Base-by-base conservation (phyloP, 192 early-diverging fungal genomes). In the Umbelopsis sp. region DNA sequence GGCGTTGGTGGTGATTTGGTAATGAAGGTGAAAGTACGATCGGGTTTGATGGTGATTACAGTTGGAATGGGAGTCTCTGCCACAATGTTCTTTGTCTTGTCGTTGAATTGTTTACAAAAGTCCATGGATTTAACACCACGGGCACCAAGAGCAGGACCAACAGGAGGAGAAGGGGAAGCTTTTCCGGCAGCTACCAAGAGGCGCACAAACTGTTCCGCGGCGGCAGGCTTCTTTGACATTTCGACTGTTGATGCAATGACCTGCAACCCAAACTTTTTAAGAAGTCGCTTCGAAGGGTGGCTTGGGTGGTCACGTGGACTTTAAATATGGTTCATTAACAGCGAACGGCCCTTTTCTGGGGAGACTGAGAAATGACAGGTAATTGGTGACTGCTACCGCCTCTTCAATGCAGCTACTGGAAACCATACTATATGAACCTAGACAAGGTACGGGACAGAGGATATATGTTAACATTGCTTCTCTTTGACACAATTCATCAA, bases 41-140 rank as follows among this genome's bases (percentile, higher is more conserved):
- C 95, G 64, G 96, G 90, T 53, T 94, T 93, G 74, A 97, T 90
- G 49, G 82, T 89, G 74, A 99, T 94, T 23, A 86, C 78, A 9
- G 91, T 91, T 1, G 94, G 91, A 49, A 95, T 88, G 44, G 96
- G 97, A 22, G 94, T 94, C 20, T 90, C 91, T 33, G 85, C 75
- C 22, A 87, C 78, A 78, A 90, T 82, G 67, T 94, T 83, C 80
- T 96, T 96, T 68, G 97, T 97, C 37, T 89, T 86, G 81, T 97
- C 97, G 85, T 95, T 99, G 84, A 99, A 99, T 75, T 91, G 91
- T 84, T 96, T 97, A 84, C 95, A 97, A 79, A 99, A 99, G 78
- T 99, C 97, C 86, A 99, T 97, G 44, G 94, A 90, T 79, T 97
- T 97, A 55, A 99, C 93, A 77, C 97, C 97, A 48, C 94, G 91